Evolutionary conservation across 1,284 basidiomycete genomes (phyloP).

Genomic region (Malassezia globosa): DNA sequence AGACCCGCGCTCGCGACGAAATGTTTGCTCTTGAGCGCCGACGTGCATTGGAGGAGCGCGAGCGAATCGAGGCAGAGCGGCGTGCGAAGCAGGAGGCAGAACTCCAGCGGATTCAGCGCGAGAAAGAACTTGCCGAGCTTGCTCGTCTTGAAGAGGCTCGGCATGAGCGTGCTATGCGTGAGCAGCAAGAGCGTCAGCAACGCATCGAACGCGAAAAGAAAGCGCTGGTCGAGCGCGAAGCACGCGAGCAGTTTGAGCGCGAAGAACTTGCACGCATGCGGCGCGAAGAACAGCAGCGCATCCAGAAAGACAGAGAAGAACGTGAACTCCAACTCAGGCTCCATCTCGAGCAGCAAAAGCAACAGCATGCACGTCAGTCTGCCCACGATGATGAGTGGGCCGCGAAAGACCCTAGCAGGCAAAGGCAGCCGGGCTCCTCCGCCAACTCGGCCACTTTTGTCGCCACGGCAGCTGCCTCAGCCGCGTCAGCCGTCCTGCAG

Average conservation of each 20-base stretch:
- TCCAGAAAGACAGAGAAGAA: not conserved
- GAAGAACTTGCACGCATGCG: not conserved
- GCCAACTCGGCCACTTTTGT: no score
- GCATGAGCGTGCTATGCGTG: conserved; percentile 18
- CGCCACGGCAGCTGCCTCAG: no score
- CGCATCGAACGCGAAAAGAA: not conserved
- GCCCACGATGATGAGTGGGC: no score
- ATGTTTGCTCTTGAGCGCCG: conserved; percentile 21
- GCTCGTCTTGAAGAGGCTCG: conserved; percentile 20
- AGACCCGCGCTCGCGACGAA: conserved; percentile 19
- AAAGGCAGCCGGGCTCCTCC: no score
- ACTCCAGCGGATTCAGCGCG: conserved; percentile 15
- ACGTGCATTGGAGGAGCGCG: conserved; percentile 19
- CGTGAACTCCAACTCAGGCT: not conserved
- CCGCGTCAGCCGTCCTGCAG: no score
- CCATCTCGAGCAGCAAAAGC: no score
- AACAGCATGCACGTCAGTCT: no score
- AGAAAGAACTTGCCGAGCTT: conserved; percentile 23
- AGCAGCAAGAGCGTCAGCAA: not conserved
- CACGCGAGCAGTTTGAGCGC: not conserved
- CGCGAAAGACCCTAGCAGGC: no score
- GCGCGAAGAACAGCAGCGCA: not conserved
- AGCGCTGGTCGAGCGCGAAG: conserved; percentile 9
- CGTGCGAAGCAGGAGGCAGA: no score
- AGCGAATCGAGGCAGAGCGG: conserved; percentile 16